Evolutionary conservation across 2,329 filamentous ascomycete genomes (phyloP), one percentile per base, ranked within the genome.

Genomic region (Colletotrichum sp.): DNA sequence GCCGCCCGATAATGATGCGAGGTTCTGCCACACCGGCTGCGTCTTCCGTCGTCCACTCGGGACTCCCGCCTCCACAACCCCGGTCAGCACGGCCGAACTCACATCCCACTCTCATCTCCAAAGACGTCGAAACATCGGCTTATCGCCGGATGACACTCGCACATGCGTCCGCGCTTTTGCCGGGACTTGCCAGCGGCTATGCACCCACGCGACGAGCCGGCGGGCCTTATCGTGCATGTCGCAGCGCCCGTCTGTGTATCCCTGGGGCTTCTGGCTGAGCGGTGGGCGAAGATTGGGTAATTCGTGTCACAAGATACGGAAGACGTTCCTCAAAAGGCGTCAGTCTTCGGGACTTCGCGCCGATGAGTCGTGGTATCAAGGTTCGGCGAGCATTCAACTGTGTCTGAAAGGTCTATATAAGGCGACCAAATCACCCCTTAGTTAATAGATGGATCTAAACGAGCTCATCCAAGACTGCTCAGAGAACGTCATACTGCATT

Each of bases 11-110:
- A 36, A 72, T 59, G 30, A 67, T 9, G 32, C 69, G 49, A 67
- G 22, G 62, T 67, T 72, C 32, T 29, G 22, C 69, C 69, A 32
- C 32, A 5, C 69, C 69, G 69, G 69, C 29, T 32, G 44, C 59
- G 57, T 71, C 61, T 57, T 16, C 59, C 69, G 69, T 11, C 30
- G 34, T 49, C 61, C 69, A 32, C 30, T 34, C 49, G 29, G 44
- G 11, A 22, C 44, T 22, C n/a, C 44, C 44, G 44, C 55, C 22
- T 29, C 25, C 55, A 59, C 13, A 11, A 3, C 55, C 55, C 55
- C 55, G 22, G 55, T 19, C 55, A 52, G 44, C 44, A 52, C n/a
- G 44, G 25, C 55, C 30, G 59, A 29, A 62, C 19, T 22, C n/a
- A 12, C 30, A 13, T 30, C 29, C 19, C 16, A 19, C 30, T 22